Evolutionary conservation across 2,329 filamentous ascomycete species (phyloP).

Genomic region (Microdochium paspali): DNA sequence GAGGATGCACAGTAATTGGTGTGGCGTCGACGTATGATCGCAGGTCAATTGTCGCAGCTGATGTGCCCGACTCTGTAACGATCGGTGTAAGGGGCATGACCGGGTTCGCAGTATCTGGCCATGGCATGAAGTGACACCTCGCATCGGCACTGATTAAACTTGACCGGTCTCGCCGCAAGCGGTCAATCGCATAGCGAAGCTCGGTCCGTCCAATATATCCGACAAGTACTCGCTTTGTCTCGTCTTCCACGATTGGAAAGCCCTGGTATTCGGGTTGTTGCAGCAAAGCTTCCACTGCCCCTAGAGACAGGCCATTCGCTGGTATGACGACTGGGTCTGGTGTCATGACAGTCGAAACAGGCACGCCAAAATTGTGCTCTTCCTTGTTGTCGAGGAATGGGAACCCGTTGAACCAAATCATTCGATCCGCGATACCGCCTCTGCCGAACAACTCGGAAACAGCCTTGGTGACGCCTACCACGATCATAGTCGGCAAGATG

Average conservation of each 20-base stretch:
- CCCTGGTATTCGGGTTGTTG: conserved; percentile 78
- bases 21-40: conserved; percentile 82
- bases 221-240: conserved; percentile 59
- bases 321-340: conserved; percentile 66
- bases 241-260: conserved; percentile 81
- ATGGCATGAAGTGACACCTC: conserved; percentile 63
- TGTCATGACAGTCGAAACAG: conserved; percentile 86
- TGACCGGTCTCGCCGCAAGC: conserved; percentile 58
- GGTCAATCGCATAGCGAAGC: conserved; percentile 80
- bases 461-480: conserved; percentile 92
- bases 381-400: conserved; percentile 97
- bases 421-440: conserved; percentile 91
- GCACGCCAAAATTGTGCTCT: conserved; percentile 91
- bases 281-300: conserved; percentile 68
- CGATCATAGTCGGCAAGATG: conserved; percentile 97
- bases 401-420: conserved; percentile 98
- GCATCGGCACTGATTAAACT: conserved; percentile 52
- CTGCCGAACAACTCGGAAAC: conserved; percentile 88
- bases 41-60: conserved; percentile 61
- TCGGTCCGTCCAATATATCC: conserved; percentile 93
- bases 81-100: conserved; percentile 28
- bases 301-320: conserved; percentile 62
- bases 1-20: conserved; percentile 82
- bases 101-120: conserved; percentile 18
- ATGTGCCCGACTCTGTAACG: conserved; percentile 43